Conservation (phyloP, 2,329 filamentous ascomycete genomes). For the Alternaria tenuissima region DNA sequence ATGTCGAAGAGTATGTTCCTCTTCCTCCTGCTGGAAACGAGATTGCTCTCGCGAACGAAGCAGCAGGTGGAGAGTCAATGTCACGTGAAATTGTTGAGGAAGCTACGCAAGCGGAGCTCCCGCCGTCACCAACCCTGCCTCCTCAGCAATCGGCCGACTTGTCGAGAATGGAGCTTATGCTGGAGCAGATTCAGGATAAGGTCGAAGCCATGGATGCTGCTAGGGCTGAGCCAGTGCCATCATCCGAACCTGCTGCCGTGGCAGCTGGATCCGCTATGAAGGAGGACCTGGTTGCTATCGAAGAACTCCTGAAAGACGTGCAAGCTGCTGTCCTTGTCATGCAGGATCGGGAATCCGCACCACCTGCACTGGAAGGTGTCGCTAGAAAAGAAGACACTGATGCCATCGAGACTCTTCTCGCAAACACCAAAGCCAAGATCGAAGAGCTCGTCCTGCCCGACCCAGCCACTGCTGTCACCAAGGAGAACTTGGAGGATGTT, state of each 20-base stretch:
- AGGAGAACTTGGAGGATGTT: slow-evolving; percentile 66
- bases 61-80: slow-evolving; percentile 52
- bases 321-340: slow-evolving; percentile 62
- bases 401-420: slow-evolving; percentile 87
- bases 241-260: slow-evolving; percentile 34
- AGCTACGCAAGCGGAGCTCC: slow-evolving; percentile 50
- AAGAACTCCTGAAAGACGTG: slow-evolving; percentile 62
- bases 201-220: slow-evolving; percentile 76
- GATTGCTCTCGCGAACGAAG: slow-evolving; percentile 61
- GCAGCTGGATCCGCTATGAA: slow-evolving; percentile 56
- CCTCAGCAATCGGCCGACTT: slow-evolving; percentile 63
- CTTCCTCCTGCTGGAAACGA: slow-evolving; percentile 56
- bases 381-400: slow-evolving; percentile 85
- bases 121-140: slow-evolving; percentile 52
- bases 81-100: slow-evolving; percentile 42
- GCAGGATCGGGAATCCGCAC: slow-evolving; percentile 38
- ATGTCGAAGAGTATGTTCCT: slow-evolving; percentile 48
- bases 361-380: slow-evolving; percentile 56
- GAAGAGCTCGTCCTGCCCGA: slow-evolving; percentile 77
- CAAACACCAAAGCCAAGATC: slow-evolving; percentile 86
- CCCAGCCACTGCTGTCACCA: slow-evolving; percentile 72
- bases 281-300: slow-evolving; percentile 60
- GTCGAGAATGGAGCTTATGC: slow-evolving; percentile 83
- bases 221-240: slow-evolving; percentile 56
- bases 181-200: slow-evolving; percentile 83